Base-by-base conservation (phyloP, 306 rosid genomes). In the Pueraria montana region DNA sequence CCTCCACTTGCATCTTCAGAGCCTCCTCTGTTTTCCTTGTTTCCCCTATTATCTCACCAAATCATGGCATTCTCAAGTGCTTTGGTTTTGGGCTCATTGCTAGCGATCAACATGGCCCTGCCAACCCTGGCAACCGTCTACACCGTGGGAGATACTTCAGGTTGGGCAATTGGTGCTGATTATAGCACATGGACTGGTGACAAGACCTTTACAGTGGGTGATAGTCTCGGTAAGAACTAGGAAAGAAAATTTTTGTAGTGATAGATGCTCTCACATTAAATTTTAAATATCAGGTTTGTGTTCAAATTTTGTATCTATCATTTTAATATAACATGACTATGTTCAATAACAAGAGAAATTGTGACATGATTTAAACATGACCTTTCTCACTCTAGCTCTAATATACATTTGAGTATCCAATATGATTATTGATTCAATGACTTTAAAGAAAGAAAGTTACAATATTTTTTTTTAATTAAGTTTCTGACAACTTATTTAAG, bases 81-180 rank as follows among this genome's bases (percentile, higher is more conserved):
- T 3, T 21, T 79, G 53, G 66, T 88, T 86, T 72, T 85, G 42
- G 70, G 78, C 43, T 24, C 81, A 17, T 34, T 88, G 8, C 4
- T 94, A 30, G 85, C 80, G 2, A 46, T 91, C 48, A 86, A 76
- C 74, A 82, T 90, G 91, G 87, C 71, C 24, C 30, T 89, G 49
- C 89, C 88, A 45, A 76, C 87, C 75, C 63, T 88, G 2, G 97
- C 98, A 58, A 84, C 89, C 0, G 94, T 78, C 2, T 86, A 92
- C 91, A 91, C 90, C 0, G 91, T 96, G 1, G 99, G 99, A 72
- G 99, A 90, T 38, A 20, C 90, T 26, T 65, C 91, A 2, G 99
- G 99, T 72, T 96, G 99, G 99, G 32, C 76, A 4, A 30, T 78
- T 0, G 93, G 95, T 27, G 46, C 26, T 52, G 97, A 96, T 85